These are phyloP conservation scores for Xenoacremonium recifei DNA, from an alignment of 2,329 filamentous ascomycete species.

Conservation along the genomic window DNA sequence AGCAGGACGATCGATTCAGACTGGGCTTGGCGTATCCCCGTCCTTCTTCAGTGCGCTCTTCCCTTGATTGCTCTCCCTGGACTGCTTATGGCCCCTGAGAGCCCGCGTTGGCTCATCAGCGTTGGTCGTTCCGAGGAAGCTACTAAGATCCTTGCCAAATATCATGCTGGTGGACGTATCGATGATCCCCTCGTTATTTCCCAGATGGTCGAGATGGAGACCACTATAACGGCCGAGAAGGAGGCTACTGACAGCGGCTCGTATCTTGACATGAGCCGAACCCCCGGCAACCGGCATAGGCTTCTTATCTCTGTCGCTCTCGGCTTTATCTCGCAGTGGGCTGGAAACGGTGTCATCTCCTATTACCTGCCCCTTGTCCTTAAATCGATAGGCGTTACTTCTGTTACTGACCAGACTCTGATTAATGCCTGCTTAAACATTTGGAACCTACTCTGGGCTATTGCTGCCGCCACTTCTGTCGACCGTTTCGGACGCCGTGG, in stretches of 20 bases:
- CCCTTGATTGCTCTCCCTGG: not conserved
- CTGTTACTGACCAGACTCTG: slow-evolving; percentile 33
- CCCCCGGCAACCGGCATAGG: not conserved
- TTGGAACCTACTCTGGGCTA: slow-evolving; percentile 29
- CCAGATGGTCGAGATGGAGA: not conserved
- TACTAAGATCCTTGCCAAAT: not conserved
- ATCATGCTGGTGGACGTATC: not conserved
- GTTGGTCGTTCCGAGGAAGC: not conserved
- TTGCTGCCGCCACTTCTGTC: slow-evolving; percentile 30
- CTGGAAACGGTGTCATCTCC: slow-evolving; percentile 7
- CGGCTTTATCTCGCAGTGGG: not conserved
- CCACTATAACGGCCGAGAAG: not conserved
- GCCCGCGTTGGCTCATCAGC: not conserved
- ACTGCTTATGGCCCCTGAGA: not conserved
- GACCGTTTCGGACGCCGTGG: slow-evolving; percentile 10
- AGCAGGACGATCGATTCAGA: not conserved
- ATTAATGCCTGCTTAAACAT: slow-evolving; percentile 29
- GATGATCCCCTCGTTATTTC: not conserved
- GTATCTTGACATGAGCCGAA: not conserved
- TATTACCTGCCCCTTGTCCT: slow-evolving; percentile 39
- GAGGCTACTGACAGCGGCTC: not conserved
- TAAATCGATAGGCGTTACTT: slow-evolving; percentile 34
- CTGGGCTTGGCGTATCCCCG: not conserved
- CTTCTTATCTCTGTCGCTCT: not conserved
- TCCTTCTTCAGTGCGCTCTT: not conserved